These are phyloP conservation scores for Schwanniomyces pseudopolymorphus DNA, from an alignment of 805 yeast species.

Conservation along the genomic window DNA sequence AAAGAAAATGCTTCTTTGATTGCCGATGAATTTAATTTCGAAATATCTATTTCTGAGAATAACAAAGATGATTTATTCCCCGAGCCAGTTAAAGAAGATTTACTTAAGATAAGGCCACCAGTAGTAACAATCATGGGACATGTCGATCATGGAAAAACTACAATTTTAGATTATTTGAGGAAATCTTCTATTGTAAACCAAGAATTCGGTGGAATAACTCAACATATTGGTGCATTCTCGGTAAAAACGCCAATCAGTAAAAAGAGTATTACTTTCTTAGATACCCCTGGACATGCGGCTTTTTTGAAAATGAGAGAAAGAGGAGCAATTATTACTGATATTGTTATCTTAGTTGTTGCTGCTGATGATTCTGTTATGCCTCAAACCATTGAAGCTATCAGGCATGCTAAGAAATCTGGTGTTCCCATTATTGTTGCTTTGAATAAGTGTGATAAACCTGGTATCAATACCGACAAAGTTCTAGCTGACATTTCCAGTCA, in stretches of 20 bases:
- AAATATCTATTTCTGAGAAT: slow-evolving; percentile 53
- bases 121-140: slow-evolving; percentile 98
- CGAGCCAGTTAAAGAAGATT: slow-evolving; percentile 44
- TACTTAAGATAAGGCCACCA: slow-evolving; percentile 75
- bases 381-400: slow-evolving; percentile 92
- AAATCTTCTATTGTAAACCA: slow-evolving; percentile 79
- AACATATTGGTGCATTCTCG: slow-evolving; percentile 95
- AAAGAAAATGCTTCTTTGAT: slow-evolving; percentile 82
- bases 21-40: slow-evolving; percentile 86
- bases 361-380: slow-evolving; percentile 99
- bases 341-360: slow-evolving; percentile 89
- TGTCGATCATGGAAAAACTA: slow-evolving; percentile 97
- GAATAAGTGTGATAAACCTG: slow-evolving; percentile 85
- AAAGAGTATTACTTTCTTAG: slow-evolving; percentile 82
- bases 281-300: slow-evolving; percentile 98
- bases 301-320: slow-evolving; percentile 94
- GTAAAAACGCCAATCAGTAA: slow-evolving; percentile 75
- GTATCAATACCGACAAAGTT: slow-evolving; percentile 72
- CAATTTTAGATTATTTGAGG: slow-evolving; percentile 82
- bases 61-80: slow-evolving; percentile 63
- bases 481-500: slow-evolving; percentile 72
- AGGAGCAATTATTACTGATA: slow-evolving; percentile 93
- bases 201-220: slow-evolving; percentile 97
- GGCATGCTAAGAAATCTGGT: slow-evolving; percentile 80
- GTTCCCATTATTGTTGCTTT: slow-evolving; percentile 89